A percentile compares a stretch with the other conserved stretches of the same genome.
These are phyloP conservation scores for Phaeosphaeriaceae sp. DNA, from an alignment of 2,329 filamentous ascomycete genomes.

Conservation along the genomic window DNA sequence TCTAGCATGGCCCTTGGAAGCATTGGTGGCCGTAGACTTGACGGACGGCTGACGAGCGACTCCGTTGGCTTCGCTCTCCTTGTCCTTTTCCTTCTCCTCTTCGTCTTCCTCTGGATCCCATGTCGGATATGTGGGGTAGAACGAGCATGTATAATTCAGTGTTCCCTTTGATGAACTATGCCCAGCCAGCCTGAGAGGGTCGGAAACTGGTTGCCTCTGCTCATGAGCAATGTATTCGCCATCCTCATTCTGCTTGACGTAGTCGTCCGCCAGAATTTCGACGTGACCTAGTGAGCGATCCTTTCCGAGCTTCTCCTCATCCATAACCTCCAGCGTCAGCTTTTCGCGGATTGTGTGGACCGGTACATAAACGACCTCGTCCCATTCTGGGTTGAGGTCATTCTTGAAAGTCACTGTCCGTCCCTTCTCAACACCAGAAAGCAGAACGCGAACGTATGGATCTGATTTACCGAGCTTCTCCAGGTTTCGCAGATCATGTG, in stretches of 20 bases:
- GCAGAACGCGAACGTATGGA: conserved; percentile 85
- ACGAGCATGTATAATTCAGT: conserved; percentile 82
- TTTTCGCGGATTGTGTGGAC: conserved; percentile 85
- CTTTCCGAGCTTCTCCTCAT: conserved; percentile 89
- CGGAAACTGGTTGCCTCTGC: conserved; percentile 71
- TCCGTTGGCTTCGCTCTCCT: conserved; percentile 48
- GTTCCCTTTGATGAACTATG: conserved; percentile 78
- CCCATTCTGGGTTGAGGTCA: conserved; percentile 93
- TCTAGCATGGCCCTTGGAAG: conserved; percentile 27
- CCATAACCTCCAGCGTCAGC: conserved; percentile 92
- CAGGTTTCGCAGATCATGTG: conserved; percentile 83
- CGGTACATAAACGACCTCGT: conserved; percentile 93
- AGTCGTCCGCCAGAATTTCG: conserved; percentile 80
- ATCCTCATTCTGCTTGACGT: conserved; percentile 75
- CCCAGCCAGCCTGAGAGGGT: conserved; percentile 75
- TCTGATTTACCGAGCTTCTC: conserved; percentile 98
- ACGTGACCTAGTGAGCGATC: conserved; percentile 86
- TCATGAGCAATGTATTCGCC: conserved; percentile 85
- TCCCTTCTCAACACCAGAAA: conserved; percentile 89
- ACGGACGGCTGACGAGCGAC: conserved; percentile 32
- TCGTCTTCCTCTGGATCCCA: conserved; percentile 89
- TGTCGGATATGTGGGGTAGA: conserved; percentile 88
- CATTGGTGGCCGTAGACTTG: conserved; percentile 15
- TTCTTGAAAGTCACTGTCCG: conserved; percentile 96
- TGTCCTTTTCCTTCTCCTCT: conserved; percentile 56